Conservation (phyloP, 225 moss, liverwort and hornwort species). For the Sphagnum tenellum region DNA sequence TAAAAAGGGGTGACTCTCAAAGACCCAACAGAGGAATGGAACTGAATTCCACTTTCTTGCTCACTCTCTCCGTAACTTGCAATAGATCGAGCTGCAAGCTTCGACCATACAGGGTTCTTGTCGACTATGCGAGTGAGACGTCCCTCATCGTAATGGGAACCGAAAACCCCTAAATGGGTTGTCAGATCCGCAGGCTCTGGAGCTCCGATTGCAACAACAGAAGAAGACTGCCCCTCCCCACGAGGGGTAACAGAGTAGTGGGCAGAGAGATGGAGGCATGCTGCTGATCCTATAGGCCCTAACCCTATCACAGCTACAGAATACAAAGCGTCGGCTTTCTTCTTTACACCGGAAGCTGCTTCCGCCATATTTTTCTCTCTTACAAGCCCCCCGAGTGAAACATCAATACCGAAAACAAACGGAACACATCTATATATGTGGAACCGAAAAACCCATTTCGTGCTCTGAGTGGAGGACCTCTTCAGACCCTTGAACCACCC, state of each 20-base stretch:
- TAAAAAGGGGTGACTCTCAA: constrained; percentile 68
- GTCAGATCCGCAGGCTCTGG: constrained; percentile 68
- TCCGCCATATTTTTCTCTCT: no score
- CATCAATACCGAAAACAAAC: no score
- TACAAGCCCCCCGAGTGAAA: no score
- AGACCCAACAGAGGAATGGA: constrained; percentile 70
- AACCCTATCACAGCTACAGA: constrained; percentile 82
- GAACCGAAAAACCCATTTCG: no score
- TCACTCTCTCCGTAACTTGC: constrained; percentile 50
- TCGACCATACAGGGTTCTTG: constrained; percentile 71
- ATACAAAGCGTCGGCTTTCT: neutral
- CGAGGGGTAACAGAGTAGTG: neutral
- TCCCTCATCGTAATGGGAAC: constrained; percentile 79
- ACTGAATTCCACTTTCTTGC: constrained; percentile 60
- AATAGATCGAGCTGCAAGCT: constrained; percentile 86
- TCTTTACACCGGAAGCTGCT: no score
- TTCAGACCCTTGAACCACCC: no score
- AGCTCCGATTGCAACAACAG: constrained; percentile 70
- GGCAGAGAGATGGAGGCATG: constrained; percentile 58
- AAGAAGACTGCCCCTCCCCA: constrained; percentile 7
- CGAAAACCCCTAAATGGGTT: constrained; percentile 65
- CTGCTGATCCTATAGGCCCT: constrained; percentile 82
- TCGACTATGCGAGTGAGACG: constrained; percentile 77
- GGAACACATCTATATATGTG: no score
- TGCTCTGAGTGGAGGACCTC: no score